These are phyloP conservation scores for Gossypium anomalum DNA, from an alignment of 345 rosid genomes.

Conservation along the genomic window DNA sequence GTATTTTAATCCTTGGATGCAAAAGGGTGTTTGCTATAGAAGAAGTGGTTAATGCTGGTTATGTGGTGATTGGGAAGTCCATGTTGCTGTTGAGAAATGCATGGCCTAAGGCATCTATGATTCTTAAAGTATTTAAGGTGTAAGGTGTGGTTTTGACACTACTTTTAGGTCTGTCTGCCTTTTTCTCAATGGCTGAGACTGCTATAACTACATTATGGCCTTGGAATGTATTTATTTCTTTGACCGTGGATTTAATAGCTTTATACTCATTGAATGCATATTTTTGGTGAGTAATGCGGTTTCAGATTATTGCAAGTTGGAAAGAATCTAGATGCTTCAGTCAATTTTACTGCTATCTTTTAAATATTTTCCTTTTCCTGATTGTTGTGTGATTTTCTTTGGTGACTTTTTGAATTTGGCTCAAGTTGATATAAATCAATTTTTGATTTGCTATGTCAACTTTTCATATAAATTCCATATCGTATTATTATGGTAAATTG, in stretches of 20 bases:
- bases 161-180: slow-evolving; percentile 16
- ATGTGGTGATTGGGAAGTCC: slow-evolving; percentile 15
- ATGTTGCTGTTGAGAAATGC: slow-evolving; percentile 11
- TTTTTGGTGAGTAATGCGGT: neutral
- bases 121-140: slow-evolving; percentile 18
- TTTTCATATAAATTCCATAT: neutral
- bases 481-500: neutral
- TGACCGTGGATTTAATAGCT: neutral
- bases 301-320: neutral
- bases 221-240: slow-evolving; percentile 16
- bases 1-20: neutral
- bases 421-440: neutral
- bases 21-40: slow-evolving; percentile 11
- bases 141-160: slow-evolving; percentile 9
- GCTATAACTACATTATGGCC: slow-evolving; percentile 21
- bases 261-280: neutral
- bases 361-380: neutral
- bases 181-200: slow-evolving; percentile 22
- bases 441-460: neutral
- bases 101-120: slow-evolving; percentile 22
- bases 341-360: neutral
- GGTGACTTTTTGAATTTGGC: neutral
- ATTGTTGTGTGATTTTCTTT: neutral
- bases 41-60: slow-evolving; percentile 8
- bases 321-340: neutral